These are phyloP conservation scores for Fusarium piperis DNA, from an alignment of 2,329 filamentous ascomycete genomes.

Conservation along the genomic window DNA sequence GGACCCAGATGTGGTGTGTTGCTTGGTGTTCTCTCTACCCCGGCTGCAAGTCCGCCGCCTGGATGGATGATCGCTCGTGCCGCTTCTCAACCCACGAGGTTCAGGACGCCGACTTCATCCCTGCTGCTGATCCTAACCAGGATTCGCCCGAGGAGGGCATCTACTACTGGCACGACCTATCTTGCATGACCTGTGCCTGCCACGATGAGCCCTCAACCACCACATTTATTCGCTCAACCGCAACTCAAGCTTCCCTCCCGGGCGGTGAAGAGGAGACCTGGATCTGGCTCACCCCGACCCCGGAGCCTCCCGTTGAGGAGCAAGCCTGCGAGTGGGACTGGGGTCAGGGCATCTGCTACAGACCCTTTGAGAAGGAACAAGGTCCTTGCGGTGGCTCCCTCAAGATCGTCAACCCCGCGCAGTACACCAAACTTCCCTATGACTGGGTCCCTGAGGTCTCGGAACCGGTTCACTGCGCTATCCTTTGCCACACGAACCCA, in stretches of 20 bases:
- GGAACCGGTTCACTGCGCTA: neutral
- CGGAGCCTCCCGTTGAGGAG: neutral
- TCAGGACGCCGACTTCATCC: neutral
- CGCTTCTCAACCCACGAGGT: neutral
- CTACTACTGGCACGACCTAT: constrained; percentile 4
- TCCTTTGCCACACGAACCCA: neutral
- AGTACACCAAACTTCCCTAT: neutral
- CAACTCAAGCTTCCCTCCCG: neutral
- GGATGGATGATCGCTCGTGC: neutral
- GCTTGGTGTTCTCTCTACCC: neutral
- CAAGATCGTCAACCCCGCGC: neutral
- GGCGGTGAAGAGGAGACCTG: neutral
- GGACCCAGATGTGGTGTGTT: constrained; percentile 6
- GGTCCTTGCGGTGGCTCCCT: neutral
- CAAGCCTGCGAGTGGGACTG: neutral
- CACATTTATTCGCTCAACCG: neutral
- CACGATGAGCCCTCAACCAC: neutral
- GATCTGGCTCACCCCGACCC: neutral
- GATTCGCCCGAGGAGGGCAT: neutral
- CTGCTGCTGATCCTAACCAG: neutral
- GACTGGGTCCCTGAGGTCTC: neutral
- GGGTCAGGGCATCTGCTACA: neutral
- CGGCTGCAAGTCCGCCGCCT: neutral
- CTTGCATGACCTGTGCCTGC: neutral
- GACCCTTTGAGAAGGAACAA: neutral